A percentile compares a stretch with the other conserved stretches of the same genome.
Conservation (phyloP, 805 yeast species). For the Candida andamanensis region DNA sequence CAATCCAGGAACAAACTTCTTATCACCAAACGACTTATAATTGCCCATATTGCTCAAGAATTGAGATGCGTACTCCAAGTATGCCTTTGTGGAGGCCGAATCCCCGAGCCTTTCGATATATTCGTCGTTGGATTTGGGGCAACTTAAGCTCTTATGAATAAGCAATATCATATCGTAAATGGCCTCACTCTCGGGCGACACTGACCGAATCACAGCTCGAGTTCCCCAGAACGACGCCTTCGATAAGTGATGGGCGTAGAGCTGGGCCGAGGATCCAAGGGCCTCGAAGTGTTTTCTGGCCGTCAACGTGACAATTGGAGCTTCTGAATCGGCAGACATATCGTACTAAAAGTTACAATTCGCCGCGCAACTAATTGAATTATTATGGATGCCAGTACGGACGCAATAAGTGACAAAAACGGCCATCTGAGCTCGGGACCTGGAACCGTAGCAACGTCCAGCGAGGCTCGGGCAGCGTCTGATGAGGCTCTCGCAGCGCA, state of each 20-base stretch:
- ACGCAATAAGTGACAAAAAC: too few species aligned
- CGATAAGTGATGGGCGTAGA: slow-evolving; percentile 77
- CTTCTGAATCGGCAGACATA: slow-evolving; percentile 38
- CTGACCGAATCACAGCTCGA: slow-evolving; percentile 72
- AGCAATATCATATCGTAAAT: slow-evolving; percentile 66
- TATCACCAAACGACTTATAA: slow-evolving; percentile 84
- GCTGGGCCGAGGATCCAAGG: slow-evolving; percentile 53
- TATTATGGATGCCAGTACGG: too few species aligned
- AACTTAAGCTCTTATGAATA: slow-evolving; percentile 48
- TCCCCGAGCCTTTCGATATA: slow-evolving; percentile 34
- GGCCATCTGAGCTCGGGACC: too few species aligned
- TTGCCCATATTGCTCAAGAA: slow-evolving; percentile 72
- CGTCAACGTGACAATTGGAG: slow-evolving; percentile 43
- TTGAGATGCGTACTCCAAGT: slow-evolving; percentile 73
- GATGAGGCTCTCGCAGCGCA: too few species aligned
- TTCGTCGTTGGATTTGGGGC: slow-evolving; percentile 35
- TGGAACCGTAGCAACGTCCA: too few species aligned
- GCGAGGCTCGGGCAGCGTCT: too few species aligned
- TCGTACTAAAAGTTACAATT: too few species aligned
- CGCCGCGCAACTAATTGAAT: too few species aligned
- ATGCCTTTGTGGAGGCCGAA: slow-evolving; percentile 22
- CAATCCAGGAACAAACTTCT: slow-evolving; percentile 73
- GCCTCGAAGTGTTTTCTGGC: slow-evolving; percentile 68
- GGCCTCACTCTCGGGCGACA: slow-evolving; percentile 73
- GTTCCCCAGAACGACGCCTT: slow-evolving; percentile 84